These are phyloP conservation scores for Pezicula rhizophila DNA, from an alignment of 2,329 filamentous ascomycete genomes.

Conservation along the genomic window DNA sequence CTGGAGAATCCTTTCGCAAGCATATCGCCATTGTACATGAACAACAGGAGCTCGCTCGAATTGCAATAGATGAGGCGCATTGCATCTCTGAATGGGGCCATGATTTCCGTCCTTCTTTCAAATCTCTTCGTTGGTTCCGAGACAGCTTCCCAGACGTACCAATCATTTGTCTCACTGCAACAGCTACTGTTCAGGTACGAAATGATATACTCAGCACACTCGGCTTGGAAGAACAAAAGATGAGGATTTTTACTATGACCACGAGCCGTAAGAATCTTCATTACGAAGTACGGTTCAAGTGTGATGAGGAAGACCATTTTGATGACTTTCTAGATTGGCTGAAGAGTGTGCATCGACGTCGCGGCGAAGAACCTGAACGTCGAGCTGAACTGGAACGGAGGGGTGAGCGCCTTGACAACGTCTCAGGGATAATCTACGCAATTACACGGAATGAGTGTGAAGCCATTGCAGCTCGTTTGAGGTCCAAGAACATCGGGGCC, in stretches of 20 bases:
- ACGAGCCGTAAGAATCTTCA: slow-evolving; percentile 82
- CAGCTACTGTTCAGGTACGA: slow-evolving; percentile 74
- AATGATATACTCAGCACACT: slow-evolving; percentile 77
- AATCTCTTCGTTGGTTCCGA: slow-evolving; percentile 80
- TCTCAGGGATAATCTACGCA: slow-evolving; percentile 76
- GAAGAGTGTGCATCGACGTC: slow-evolving; percentile 62
- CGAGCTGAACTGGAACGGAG: slow-evolving; percentile 49
- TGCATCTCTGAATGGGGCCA: slow-evolving; percentile 98
- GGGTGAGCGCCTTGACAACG: slow-evolving; percentile 53
- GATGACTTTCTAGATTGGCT: slow-evolving; percentile 74
- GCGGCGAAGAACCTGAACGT: slow-evolving; percentile 50
- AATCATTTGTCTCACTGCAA: slow-evolving; percentile 89
- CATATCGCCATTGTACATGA: slow-evolving; percentile 67
- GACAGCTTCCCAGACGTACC: slow-evolving; percentile 76
- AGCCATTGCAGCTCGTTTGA: slow-evolving; percentile 57
- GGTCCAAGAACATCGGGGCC: slow-evolving; percentile 64
- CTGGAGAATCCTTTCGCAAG: slow-evolving; percentile 69
- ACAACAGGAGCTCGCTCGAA: slow-evolving; percentile 77
- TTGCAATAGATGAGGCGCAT: slow-evolving; percentile 91
- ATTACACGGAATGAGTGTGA: slow-evolving; percentile 72
- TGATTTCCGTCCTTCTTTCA: slow-evolving; percentile 91
- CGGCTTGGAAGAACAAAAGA: slow-evolving; percentile 54
- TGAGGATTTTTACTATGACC: slow-evolving; percentile 76
- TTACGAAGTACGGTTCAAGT: slow-evolving; percentile 81
- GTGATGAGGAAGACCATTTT: slow-evolving; percentile 66